Conservation (phyloP, 1,284 basidiomycete species). For the Ganoderma multipileum region DNA sequence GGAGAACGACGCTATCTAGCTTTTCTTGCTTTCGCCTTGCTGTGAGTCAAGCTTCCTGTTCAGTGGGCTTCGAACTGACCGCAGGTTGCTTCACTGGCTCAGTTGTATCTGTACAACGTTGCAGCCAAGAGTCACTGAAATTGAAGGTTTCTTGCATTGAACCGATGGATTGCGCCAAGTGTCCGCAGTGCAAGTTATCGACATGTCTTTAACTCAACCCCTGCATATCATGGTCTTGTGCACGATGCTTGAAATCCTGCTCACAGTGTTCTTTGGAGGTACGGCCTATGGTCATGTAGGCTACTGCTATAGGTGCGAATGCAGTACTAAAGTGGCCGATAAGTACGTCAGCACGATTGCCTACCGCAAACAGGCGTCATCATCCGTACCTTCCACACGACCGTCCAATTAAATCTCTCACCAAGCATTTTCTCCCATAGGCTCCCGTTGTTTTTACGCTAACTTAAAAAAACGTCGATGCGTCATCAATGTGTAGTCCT, state of each 20-base stretch:
- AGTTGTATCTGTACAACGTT: constrained; percentile 7
- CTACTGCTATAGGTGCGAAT: background rate
- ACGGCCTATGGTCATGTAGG: background rate
- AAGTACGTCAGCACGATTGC: background rate
- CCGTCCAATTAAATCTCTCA: background rate
- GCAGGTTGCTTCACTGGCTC: background rate
- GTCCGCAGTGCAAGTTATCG: too few relatives aligned
- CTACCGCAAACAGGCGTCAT: background rate
- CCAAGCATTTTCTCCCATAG: too few relatives aligned
- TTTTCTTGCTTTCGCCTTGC: background rate
- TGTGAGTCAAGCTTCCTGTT: background rate
- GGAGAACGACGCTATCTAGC: constrained; percentile 59
- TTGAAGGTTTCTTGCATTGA: background rate
- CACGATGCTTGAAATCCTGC: background rate
- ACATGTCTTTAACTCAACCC: too few relatives aligned
- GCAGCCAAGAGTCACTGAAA: too few relatives aligned
- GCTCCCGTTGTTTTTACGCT: too few relatives aligned
- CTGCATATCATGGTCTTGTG: too few relatives aligned
- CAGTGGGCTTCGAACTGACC: too few relatives aligned
- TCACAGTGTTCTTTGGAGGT: background rate
- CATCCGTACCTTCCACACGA: background rate
- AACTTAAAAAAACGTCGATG: background rate
- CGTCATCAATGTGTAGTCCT: background rate
- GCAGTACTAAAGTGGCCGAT: background rate
- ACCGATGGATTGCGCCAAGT: background rate